phyloP scores from a whole-genome alignment of 2,329 filamentous ascomycete genomes.

The Nemania diffusa region DNA sequence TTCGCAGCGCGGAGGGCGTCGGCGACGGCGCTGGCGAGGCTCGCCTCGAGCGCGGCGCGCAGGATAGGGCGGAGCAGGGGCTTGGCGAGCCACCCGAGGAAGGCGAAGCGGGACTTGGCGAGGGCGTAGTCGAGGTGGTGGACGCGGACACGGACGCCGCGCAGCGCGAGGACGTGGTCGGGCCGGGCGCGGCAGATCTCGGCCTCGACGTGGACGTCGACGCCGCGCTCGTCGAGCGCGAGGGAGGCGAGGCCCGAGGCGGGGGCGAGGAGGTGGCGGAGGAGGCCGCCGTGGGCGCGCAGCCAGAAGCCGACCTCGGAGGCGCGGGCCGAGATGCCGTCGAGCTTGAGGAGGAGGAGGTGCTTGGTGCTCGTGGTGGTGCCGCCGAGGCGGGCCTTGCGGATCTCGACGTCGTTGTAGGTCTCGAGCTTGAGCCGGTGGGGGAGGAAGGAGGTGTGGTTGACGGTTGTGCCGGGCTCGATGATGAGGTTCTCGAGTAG shows the following conservation, averaged over 20 bases:
- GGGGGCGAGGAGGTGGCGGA: slow-evolving; percentile 77
- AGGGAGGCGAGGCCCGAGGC: slow-evolving; percentile 90
- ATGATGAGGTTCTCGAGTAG: slow-evolving; percentile 90
- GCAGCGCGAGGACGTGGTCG: slow-evolving; percentile 83
- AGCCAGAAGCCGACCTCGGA: slow-evolving; percentile 93
- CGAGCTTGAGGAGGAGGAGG: slow-evolving; percentile 79
- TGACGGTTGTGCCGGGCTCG: slow-evolving; percentile 85
- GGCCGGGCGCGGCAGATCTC: slow-evolving; percentile 82
- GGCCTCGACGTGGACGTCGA: slow-evolving; percentile 86
- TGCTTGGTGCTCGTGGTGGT: slow-evolving; percentile 75
- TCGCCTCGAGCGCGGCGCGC: slow-evolving; percentile 76
- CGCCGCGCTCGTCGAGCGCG: slow-evolving; percentile 83
- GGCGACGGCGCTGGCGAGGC: slow-evolving; percentile 77
- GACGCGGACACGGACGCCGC: slow-evolving; percentile 79
- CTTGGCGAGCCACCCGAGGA: slow-evolving; percentile 84
- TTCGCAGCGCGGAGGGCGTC: slow-evolving; percentile 79
- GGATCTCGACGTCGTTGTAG: slow-evolving; percentile 86
- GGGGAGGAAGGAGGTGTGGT: slow-evolving; percentile 88
- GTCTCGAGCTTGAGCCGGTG: slow-evolving; percentile 84
- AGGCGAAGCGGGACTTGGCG: slow-evolving; percentile 78
- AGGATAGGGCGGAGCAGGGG: slow-evolving; percentile 85
- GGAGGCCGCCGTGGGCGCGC: slow-evolving; percentile 77
- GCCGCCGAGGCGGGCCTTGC: slow-evolving; percentile 77
- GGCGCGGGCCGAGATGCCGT: slow-evolving; percentile 84
- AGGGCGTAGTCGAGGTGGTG: slow-evolving; percentile 88